Percentiles rank a stretch among this genome's conserved stretches.
These are phyloP conservation scores for Prinsepia uniflora DNA, from an alignment of 306 rosid species.

Conservation along the genomic window DNA sequence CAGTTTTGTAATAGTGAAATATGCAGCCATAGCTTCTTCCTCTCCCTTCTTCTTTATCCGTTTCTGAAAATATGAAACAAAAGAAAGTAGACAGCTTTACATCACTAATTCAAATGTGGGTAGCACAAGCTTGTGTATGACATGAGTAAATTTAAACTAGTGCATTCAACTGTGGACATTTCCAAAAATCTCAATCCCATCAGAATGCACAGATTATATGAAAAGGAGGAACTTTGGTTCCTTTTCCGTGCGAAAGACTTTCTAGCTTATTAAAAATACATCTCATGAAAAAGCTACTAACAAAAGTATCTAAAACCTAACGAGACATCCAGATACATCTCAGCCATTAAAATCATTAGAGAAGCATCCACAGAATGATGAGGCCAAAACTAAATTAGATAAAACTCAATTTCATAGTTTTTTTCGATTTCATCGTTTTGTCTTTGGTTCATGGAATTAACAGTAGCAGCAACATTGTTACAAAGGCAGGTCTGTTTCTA, in stretches of 20 bases:
- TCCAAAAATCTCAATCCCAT: background rate
- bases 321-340: background rate
- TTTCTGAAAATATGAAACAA: background rate
- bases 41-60: constrained; percentile 23
- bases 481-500: background rate
- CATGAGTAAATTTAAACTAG: background rate
- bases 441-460: background rate
- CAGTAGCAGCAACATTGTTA: background rate
- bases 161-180: too few relatives aligned
- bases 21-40: constrained; percentile 33
- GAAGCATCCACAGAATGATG: background rate
- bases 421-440: background rate
- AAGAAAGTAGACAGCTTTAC: background rate
- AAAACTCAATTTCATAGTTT: background rate
- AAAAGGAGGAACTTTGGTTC: background rate
- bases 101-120: background rate
- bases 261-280: background rate
- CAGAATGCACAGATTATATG: background rate
- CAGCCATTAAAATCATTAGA: background rate
- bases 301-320: background rate
- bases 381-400: background rate
- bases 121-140: background rate
- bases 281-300: background rate
- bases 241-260: background rate
- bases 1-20: too few relatives aligned